Evolutionary conservation across 2,329 filamentous ascomycete genomes (phyloP).

Genomic region (Purpureocillium takamizusanense): DNA sequence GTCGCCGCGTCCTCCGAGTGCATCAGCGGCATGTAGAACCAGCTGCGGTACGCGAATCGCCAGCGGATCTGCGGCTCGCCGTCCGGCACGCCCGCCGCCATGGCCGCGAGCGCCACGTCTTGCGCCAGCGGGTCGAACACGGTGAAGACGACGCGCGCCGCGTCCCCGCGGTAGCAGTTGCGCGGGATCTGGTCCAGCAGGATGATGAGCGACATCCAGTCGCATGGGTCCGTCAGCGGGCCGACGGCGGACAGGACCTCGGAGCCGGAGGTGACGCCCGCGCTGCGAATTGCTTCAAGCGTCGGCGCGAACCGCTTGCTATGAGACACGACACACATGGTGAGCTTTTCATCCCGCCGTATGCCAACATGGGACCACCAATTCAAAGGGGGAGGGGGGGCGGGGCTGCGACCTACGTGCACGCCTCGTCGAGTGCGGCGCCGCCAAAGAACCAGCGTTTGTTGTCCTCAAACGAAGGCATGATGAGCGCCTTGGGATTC

Average conservation of each 20-base stretch:
- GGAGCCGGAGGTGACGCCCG: slow-evolving; percentile 15
- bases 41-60: slow-evolving; percentile 33
- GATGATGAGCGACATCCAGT: slow-evolving; percentile 41
- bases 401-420: slow-evolving; percentile 18
- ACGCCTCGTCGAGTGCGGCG: slow-evolving; percentile 23
- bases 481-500: slow-evolving; percentile 13
- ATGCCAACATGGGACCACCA: neutral
- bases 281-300: slow-evolving; percentile 21
- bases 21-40: slow-evolving; percentile 52
- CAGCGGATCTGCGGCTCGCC: slow-evolving; percentile 18
- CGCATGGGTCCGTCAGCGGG: slow-evolving; percentile 15
- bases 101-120: slow-evolving; percentile 29
- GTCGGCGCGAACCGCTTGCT: slow-evolving; percentile 22
- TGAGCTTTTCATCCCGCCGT: too few species aligned
- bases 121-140: slow-evolving; percentile 47
- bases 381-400: rapidly evolving
- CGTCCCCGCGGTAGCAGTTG: slow-evolving; percentile 47
- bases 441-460: slow-evolving; percentile 25
- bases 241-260: slow-evolving; percentile 18
- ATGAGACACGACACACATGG: neutral
- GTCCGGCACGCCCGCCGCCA: slow-evolving; percentile 21
- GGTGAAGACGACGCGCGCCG: slow-evolving; percentile 35
- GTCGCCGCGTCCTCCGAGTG: slow-evolving; percentile 43
- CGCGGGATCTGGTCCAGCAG: slow-evolving; percentile 56
- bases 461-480: slow-evolving; percentile 15